These are phyloP conservation scores for Ananas comosus DNA, from an alignment of 176 grass and related monocot species.

Conservation along the genomic window DNA sequence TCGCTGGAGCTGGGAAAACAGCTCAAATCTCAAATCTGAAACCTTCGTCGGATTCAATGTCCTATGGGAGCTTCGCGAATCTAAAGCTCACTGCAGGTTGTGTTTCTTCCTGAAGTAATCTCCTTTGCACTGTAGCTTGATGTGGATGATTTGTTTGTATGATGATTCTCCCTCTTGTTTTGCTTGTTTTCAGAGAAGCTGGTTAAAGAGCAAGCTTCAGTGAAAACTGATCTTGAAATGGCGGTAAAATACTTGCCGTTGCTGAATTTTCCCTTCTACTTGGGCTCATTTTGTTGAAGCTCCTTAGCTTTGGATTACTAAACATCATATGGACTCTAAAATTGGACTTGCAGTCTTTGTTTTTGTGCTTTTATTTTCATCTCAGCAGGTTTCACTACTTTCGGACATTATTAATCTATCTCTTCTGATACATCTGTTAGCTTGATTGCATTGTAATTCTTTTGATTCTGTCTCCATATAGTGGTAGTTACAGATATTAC, in stretches of 20 bases:
- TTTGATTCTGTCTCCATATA: background rate
- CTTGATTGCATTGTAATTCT: background rate
- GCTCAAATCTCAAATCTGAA: constrained; percentile 28
- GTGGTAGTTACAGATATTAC: too few species aligned
- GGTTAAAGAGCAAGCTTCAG: constrained; percentile 82
- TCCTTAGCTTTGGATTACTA: background rate
- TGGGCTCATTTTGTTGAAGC: background rate
- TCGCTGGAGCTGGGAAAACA: constrained; percentile 32
- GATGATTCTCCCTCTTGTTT: constrained; percentile 21
- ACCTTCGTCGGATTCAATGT: constrained; percentile 48
- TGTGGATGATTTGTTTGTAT: constrained; percentile 5
- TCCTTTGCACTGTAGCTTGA: background rate
- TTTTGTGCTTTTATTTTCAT: background rate
- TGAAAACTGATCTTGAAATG: constrained; percentile 92
- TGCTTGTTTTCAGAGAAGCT: constrained; percentile 62
- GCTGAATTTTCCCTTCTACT: background rate
- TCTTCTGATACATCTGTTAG: background rate
- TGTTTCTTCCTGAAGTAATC: background rate
- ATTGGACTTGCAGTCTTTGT: background rate
- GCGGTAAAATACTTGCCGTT: constrained; percentile 34
- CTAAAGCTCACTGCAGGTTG: constrained; percentile 90
- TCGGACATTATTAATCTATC: background rate
- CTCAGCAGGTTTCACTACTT: background rate
- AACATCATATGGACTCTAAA: background rate
- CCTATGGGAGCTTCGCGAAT: constrained; percentile 84